Evolutionary conservation across 176 grass and related monocot species (phyloP).

Genomic region (Typha latifolia): DNA sequence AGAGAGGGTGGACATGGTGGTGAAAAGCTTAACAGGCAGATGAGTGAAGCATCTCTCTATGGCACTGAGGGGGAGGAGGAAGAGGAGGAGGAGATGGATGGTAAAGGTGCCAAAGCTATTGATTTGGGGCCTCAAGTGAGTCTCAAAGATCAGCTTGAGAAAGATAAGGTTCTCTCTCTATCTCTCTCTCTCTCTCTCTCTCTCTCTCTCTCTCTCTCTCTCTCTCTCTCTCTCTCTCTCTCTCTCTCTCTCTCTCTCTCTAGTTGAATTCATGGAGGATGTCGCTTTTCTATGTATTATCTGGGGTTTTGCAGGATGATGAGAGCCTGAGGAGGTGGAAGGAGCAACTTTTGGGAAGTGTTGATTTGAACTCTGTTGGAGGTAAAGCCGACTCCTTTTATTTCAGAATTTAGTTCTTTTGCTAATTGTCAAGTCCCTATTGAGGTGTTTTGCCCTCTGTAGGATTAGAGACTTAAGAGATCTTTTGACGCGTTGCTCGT

Average conservation of each 20-base stretch:
- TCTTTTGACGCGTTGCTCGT: too few species aligned
- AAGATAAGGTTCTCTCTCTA: constrained; percentile 54
- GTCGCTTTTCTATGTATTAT: constrained; percentile 1
- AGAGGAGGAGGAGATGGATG: constrained; percentile 46
- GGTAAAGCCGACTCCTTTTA: constrained; percentile 34
- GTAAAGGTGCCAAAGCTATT: constrained; percentile 38
- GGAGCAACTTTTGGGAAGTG: constrained; percentile 81
- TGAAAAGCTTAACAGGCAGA: constrained; percentile 30
- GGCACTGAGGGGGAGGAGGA: constrained; percentile 40
- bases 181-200: neutral
- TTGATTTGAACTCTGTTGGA: constrained; percentile 94
- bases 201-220: neutral
- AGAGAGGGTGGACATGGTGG: constrained; percentile 12
- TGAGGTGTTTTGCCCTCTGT: neutral
- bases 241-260: neutral
- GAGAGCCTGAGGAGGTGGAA: constrained; percentile 98
- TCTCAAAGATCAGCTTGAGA: constrained; percentile 98
- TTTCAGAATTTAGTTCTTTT: neutral
- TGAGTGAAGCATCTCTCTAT: constrained; percentile 32
- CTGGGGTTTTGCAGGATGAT: constrained; percentile 47
- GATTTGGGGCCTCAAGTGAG: constrained; percentile 80
- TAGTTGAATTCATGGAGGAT: constrained; percentile 8
- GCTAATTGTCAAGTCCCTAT: neutral
- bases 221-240: neutral
- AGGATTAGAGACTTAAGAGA: neutral